Conservation (phyloP, 768 basidiomycete genomes). For the Tremella fuciformis region DNA sequence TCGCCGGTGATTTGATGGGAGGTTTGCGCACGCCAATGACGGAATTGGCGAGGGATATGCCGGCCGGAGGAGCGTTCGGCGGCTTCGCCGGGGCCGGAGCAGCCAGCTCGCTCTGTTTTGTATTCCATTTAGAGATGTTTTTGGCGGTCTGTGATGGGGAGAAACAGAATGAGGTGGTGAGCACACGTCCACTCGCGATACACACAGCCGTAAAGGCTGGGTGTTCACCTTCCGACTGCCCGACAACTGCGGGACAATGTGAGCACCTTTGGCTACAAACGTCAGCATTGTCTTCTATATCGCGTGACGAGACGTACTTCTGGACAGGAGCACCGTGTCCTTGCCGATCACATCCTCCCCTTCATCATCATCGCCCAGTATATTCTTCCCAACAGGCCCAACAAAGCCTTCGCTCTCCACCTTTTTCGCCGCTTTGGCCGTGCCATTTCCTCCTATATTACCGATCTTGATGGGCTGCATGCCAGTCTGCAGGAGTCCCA, state of each 20-base stretch:
- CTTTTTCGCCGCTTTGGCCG: slow-evolving; percentile 15
- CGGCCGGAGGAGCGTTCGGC: slow-evolving; percentile 19
- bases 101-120: slow-evolving; percentile 78
- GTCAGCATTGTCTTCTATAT: slow-evolving; percentile 12
- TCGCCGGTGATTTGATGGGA: neutral
- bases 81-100: slow-evolving; percentile 14
- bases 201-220: neutral
- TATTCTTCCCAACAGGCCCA: slow-evolving; percentile 21
- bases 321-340: slow-evolving; percentile 40
- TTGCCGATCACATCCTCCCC: slow-evolving; percentile 36
- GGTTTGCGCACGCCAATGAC: slow-evolving; percentile 18
- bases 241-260: slow-evolving; percentile 76
- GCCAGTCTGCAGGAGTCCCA: slow-evolving; percentile 6
- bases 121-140: slow-evolving; percentile 96
- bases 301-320: slow-evolving; percentile 29
- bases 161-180: slow-evolving; percentile 10
- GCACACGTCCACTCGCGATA: slow-evolving; percentile 9
- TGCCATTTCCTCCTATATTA: slow-evolving; percentile 4
- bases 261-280: slow-evolving; percentile 54
- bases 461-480: slow-evolving; percentile 40
- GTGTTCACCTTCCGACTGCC: slow-evolving; percentile 47
- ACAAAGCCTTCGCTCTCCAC: slow-evolving; percentile 27
- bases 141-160: slow-evolving; percentile 63
- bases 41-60: slow-evolving; percentile 40
- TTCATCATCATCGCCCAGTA: slow-evolving; percentile 39